Conservation (phyloP, 257 asterid species). For the Solanum chmielewskii region DNA sequence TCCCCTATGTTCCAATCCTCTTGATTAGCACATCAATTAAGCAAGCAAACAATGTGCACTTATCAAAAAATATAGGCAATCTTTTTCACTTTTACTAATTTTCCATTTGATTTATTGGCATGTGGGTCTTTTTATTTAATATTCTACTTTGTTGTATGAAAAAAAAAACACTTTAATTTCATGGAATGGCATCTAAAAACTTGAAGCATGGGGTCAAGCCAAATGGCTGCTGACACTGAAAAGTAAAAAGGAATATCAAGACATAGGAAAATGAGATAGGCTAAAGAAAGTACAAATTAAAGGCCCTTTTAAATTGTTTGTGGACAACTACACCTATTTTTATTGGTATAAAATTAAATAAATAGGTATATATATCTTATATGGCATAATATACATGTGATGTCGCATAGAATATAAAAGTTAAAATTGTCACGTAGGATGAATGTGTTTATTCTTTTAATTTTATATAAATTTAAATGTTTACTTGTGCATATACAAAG, state of each 20-base stretch:
- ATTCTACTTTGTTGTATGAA: background rate
- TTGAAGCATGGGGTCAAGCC: slow-evolving; percentile 17
- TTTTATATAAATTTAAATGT: too few relatives aligned
- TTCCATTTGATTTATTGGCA: background rate
- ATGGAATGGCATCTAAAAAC: slow-evolving; percentile 38
- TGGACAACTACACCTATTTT: too few relatives aligned
- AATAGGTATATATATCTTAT: too few relatives aligned
- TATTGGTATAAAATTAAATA: too few relatives aligned
- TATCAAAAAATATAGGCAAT: background rate
- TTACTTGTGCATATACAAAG: too few relatives aligned
- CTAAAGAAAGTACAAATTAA: slow-evolving; percentile 3
- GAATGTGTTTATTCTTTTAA: too few relatives aligned
- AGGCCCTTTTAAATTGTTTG: background rate
- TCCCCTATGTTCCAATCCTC: slow-evolving; percentile 21
- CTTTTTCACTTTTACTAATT: background rate
- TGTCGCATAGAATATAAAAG: rapidly evolving
- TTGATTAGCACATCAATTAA: slow-evolving; percentile 21
- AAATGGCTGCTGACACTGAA: slow-evolving; percentile 29
- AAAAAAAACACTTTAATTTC: background rate
- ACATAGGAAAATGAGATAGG: slow-evolving; percentile 6
- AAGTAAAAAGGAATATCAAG: slow-evolving; percentile 17
- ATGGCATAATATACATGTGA: too few relatives aligned
- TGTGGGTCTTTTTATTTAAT: background rate
- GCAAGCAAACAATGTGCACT: background rate
- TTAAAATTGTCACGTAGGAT: too few relatives aligned